Base-by-base conservation (phyloP, 805 yeast genomes). In the Schwanniomyces sp. region DNA sequence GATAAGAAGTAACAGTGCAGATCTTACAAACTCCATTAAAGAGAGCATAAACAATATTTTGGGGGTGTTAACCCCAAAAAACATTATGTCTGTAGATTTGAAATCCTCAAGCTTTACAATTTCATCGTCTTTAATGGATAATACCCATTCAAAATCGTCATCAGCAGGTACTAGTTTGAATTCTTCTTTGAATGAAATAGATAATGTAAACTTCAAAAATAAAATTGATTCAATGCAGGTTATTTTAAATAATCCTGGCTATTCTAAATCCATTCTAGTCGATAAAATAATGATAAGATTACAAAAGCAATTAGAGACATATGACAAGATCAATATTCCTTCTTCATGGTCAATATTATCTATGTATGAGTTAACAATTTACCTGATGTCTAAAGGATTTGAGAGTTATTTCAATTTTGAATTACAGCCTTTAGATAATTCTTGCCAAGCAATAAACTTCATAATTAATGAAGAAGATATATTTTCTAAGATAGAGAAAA, bases 311-410 rank as follows among this genome's bases (percentile, higher is more conserved):
- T 45, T 65, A 44, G 71, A 64, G 39, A 47, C 62, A 1, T 58
- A 60, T 43, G 61, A 57, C 3, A 55, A 56, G 21, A 57, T 70
- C 27, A 59, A 62, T 40, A 60, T 56, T 45, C 69, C 72, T n/a
- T 70, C 76, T 3, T 66, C 76, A 1, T 73, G 78, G 78, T 62
- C 70, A 37, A 66, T 73, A 8, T 52, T 73, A 18, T 63, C 75
- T 1, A 73, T 73, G 78, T 72, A 56, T 49, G 48, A 63, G 12
- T 58, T 72, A 46, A 58, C 57, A 21, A 52, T 73, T 14, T 59
- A 51, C 48, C 55, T 64, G 41, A 57, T 71, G 1, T 46, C 63
- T n/a, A 72, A 67, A n/a, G 45, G 43, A 11, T 49, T 56, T 43
- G 53, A 54, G 18, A 61, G 55, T 41, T 64, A 57, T 46, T 72